Evolutionary conservation across 192 early-diverging fungal species (phyloP).

Genomic region (Dimargaris verticillata): DNA sequence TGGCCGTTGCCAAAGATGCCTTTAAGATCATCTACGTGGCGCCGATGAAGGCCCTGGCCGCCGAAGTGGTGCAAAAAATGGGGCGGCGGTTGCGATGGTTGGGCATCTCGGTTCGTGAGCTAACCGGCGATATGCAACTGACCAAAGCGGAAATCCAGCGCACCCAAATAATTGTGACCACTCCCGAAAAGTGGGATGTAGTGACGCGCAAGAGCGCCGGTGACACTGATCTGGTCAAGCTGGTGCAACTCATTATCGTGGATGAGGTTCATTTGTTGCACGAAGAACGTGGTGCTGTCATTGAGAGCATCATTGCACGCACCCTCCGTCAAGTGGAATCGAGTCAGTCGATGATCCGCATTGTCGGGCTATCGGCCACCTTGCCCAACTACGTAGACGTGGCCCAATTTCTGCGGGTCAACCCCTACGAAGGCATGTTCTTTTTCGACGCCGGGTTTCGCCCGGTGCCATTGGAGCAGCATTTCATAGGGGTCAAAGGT

Average conservation of each 20-base stretch:
- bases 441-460: conserved; percentile 93
- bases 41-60: conserved; percentile 94
- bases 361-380: conserved; percentile 94
- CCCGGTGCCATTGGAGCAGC: conserved; percentile 89
- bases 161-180: conserved; percentile 97
- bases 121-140: conserved; percentile 97
- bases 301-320: conserved; percentile 90
- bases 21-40: conserved; percentile 99
- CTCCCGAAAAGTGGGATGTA: conserved; percentile 99
- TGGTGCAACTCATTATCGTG: conserved; percentile 84
- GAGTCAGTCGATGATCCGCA: conserved; percentile 86
- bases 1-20: conserved; percentile 57
- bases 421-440: conserved; percentile 82
- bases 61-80: conserved; percentile 90
- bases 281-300: conserved; percentile 89
- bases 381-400: conserved; percentile 97
- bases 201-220: conserved; percentile 92
- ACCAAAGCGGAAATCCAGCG: conserved; percentile 83
- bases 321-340: conserved; percentile 83
- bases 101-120: conserved; percentile 73
- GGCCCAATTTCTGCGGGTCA: conserved; percentile 80
- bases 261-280: conserved; percentile 97
- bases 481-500: conserved; percentile 84
- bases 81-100: conserved; percentile 63
- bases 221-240: conserved; percentile 79